phyloP scores from a whole-genome alignment of 2,329 filamentous ascomycete genomes.

The Claviceps humidiphila region DNA sequence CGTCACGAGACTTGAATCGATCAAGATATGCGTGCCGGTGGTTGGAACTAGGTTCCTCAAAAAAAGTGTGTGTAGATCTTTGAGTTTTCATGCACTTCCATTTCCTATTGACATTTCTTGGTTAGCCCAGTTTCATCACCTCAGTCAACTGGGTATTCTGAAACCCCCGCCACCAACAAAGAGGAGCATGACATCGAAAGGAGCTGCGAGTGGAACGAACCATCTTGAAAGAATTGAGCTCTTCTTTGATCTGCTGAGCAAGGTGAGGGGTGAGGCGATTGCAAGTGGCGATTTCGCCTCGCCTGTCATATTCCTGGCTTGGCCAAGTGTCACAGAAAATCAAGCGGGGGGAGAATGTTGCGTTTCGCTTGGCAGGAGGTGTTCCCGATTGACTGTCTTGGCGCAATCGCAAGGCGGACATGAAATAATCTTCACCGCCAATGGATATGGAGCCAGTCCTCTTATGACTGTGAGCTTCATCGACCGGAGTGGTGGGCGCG shows the following conservation, averaged over 20 bases:
- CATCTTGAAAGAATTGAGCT: conserved; percentile 99
- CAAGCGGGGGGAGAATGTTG: conserved; percentile 80
- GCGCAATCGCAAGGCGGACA: conserved; percentile 58
- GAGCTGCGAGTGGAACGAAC: conserved; percentile 8
- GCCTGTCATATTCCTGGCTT: conserved; percentile 85
- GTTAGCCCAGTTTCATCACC: background rate
- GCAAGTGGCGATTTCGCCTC: conserved; percentile 93
- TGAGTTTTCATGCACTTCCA: conserved; percentile 98
- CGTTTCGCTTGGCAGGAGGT: conserved; percentile 55
- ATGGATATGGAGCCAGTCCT: conserved; percentile 59
- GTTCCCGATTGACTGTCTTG: conserved; percentile 70
- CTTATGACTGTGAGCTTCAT: conserved; percentile 56
- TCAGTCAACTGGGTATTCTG: background rate
- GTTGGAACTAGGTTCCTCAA: conserved; percentile 39
- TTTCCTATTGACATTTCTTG: conserved; percentile 51
- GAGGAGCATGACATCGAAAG: background rate
- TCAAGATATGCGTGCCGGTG: conserved; percentile 11
- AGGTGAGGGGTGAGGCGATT: conserved; percentile 94
- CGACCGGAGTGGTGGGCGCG: conserved; percentile 75
- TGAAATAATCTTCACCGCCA: conserved; percentile 81
- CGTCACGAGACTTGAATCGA: conserved; percentile 15
- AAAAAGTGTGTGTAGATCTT: conserved; percentile 99
- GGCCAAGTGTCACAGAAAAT: conserved; percentile 97
- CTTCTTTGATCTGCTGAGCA: conserved; percentile 98
- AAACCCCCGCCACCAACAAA: background rate